Evolutionary conservation across 2,329 filamentous ascomycete species (phyloP).

Genomic region (Colletotrichum lentis): DNA sequence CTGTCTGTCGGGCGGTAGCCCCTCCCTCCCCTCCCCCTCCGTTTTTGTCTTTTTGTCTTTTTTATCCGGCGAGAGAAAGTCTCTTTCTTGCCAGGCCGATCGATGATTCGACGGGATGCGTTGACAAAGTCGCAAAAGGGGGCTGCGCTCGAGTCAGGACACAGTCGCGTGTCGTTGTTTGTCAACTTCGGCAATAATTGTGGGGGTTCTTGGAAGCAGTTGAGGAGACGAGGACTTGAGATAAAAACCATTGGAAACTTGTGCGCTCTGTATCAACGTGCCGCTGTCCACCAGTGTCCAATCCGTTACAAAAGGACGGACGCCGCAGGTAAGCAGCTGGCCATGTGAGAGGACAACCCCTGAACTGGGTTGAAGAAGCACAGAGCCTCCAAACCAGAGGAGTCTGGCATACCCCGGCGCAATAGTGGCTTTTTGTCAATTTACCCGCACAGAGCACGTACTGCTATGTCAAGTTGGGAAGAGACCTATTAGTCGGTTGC

Average conservation of each 20-base stretch:
- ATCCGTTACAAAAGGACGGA: background rate
- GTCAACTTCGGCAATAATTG: background rate
- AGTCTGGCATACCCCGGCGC: slow-evolving; percentile 1
- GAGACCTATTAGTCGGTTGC: background rate
- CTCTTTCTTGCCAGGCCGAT: slow-evolving; percentile 21
- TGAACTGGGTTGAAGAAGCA: slow-evolving; percentile 11
- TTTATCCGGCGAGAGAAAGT: slow-evolving; percentile 8
- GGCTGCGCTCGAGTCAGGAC: slow-evolving; percentile 28
- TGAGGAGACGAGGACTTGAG: background rate
- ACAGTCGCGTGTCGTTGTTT: background rate
- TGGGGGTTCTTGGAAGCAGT: background rate
- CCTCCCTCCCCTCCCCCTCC: slow-evolving; percentile 3
- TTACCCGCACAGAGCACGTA: slow-evolving; percentile 13
- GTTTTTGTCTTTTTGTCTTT: slow-evolving; percentile 8
- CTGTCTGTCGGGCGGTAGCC: slow-evolving; percentile 3
- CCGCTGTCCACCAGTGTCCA: background rate
- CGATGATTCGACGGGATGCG: slow-evolving; percentile 23
- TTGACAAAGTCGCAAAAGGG: slow-evolving; percentile 9
- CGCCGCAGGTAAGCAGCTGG: slow-evolving; percentile 2
- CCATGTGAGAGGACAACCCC: slow-evolving; percentile 22
- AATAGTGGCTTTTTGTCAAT: slow-evolving; percentile 32
- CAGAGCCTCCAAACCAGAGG: slow-evolving; percentile 16
- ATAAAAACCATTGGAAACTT: background rate
- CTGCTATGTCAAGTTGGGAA: background rate
- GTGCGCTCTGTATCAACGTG: slow-evolving; percentile 3